These are phyloP conservation scores for Podospora comata DNA, from an alignment of 495 filamentous ascomycete genomes.

Conservation along the genomic window DNA sequence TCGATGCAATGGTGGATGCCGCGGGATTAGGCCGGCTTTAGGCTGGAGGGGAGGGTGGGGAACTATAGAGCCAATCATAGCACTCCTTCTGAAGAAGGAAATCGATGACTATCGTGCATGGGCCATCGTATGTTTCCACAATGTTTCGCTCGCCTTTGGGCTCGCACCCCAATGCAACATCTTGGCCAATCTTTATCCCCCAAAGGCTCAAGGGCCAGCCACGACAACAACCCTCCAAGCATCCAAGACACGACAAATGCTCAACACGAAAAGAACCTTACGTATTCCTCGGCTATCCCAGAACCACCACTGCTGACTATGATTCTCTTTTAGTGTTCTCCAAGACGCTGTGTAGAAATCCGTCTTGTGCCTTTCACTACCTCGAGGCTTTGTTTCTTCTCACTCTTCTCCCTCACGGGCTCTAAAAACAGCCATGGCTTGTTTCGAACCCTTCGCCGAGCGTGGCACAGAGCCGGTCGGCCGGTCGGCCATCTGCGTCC, in stretches of 20 bases:
- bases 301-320: background rate
- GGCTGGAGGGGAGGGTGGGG: background rate
- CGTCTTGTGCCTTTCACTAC: background rate
- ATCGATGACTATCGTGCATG: slow-evolving; percentile 4
- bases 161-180: background rate
- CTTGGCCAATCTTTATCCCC: background rate
- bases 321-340: background rate
- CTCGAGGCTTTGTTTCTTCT: background rate
- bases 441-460: slow-evolving; percentile 19
- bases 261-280: background rate
- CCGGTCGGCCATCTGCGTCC: background rate
- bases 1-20: background rate
- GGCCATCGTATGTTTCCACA: slow-evolving; percentile 7
- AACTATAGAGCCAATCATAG: slow-evolving; percentile 4
- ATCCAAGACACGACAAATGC: background rate
- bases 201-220: background rate
- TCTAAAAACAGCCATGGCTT: slow-evolving; percentile 13
- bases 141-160: background rate
- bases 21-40: slow-evolving; percentile 3
- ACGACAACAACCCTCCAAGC: background rate
- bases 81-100: slow-evolving; percentile 12
- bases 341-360: background rate
- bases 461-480: slow-evolving; percentile 13
- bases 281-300: background rate
- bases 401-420: background rate